Base-by-base conservation (phyloP, 345 rosid species). In the Luvunga scandens region DNA sequence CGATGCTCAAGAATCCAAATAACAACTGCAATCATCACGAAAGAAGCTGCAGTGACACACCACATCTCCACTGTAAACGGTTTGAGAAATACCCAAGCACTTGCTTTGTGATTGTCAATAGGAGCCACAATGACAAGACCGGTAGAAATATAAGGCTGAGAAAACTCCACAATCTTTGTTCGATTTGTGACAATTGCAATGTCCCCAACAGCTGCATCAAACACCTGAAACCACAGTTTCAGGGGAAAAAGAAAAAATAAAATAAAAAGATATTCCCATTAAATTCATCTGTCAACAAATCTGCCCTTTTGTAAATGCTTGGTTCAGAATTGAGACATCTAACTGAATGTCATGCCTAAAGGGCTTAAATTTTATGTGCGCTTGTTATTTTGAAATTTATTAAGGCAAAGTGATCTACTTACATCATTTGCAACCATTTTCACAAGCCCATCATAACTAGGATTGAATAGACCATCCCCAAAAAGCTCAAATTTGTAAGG, bases 1-100 rank as follows among this genome's bases (percentile, higher is more conserved):
- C 95, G 89, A 82, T 92, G 97, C 82, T 94, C 97, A 12, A 94
- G 91, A 76, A 92, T 85, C 98, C 97, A 92, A 63, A 94, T 81
- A 78, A 90, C 92, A 6, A 90, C 69, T 7, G 86, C 98, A 78
- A 86, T 80, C 76, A 91, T 78, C 81, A 91, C 81, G 38, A 91
- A 87, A 25, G 91, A 79, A 31, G 80, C 84, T 73, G 89, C 84
- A 48, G 81, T 89, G 68, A 86, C 85, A 53, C 79, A 77, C 98
- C 98, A 94, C 79, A 91, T 74, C 68, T 84, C 77, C 33, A 83
- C 25, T 2, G 95, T 85, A 83, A 94, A 90, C 22, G 98, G 98
- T 80, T 86, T 85, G 79, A 94, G 81, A 82, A 94, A 94, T 14
- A 88, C 88, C 97, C 94, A 90, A 45, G 94, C 86, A 78, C 75